A percentile compares a stretch with the other conserved stretches of the same genome.
Conservation (phyloP, 768 basidiomycete species). For the Podaxis pistillaris region DNA sequence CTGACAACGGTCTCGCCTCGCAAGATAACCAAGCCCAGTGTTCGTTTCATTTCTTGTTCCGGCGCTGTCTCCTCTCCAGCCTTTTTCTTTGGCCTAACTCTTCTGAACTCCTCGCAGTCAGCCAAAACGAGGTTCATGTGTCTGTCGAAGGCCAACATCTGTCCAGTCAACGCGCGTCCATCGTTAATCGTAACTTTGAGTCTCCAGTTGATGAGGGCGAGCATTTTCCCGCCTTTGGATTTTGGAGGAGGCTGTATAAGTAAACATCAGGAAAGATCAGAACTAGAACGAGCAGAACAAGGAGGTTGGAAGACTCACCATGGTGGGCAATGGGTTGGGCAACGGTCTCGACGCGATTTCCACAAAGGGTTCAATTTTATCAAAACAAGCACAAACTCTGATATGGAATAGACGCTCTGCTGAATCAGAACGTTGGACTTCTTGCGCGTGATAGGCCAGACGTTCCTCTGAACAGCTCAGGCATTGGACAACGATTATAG, state of each 20-base stretch:
- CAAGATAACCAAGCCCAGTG: slow-evolving; percentile 94
- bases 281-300: neutral
- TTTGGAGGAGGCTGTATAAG: slow-evolving; percentile 82
- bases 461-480: neutral
- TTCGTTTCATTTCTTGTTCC: slow-evolving; percentile 93
- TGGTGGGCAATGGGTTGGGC: slow-evolving; percentile 41
- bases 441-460: neutral
- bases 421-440: neutral
- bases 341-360: slow-evolving; percentile 18
- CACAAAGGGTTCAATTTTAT: slow-evolving; percentile 8
- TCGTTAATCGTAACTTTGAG: slow-evolving; percentile 97
- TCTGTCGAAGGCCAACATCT: slow-evolving; percentile 99
- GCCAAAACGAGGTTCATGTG: slow-evolving; percentile 99
- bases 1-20: slow-evolving; percentile 97
- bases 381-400: slow-evolving; percentile 28
- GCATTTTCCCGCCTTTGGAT: slow-evolving; percentile 98
- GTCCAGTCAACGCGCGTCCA: slow-evolving; percentile 91
- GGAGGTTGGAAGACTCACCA: slow-evolving; percentile 39
- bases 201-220: slow-evolving; percentile 95
- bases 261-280: slow-evolving; percentile 18
- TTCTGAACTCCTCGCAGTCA: slow-evolving; percentile 97
- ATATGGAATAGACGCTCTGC: neutral
- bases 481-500: neutral
- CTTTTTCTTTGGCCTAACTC: slow-evolving; percentile 91
- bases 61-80: slow-evolving; percentile 72